Percentiles rank a stretch among this genome's conserved stretches.
phyloP scores from a whole-genome alignment of 345 rosid species.

The Kandelia obovata region DNA sequence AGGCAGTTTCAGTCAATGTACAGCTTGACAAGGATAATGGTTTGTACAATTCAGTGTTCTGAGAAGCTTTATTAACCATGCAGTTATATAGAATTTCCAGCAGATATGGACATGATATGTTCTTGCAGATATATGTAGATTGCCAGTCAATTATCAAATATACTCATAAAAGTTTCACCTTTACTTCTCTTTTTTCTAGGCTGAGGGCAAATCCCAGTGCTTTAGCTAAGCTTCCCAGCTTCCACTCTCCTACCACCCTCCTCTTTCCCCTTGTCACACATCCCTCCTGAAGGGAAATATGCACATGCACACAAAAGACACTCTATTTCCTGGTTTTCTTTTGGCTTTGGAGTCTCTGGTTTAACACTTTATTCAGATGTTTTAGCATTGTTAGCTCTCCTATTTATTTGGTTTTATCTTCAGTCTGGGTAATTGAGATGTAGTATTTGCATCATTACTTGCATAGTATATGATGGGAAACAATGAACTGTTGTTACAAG shows the following conservation, averaged over 20 bases:
- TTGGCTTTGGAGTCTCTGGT: too few relatives aligned
- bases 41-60: slow-evolving; percentile 12
- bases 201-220: not conserved
- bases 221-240: not conserved
- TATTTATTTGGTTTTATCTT: too few relatives aligned
- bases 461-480: too few relatives aligned
- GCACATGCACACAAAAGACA: not conserved
- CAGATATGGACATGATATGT: not conserved
- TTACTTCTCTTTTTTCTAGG: not conserved
- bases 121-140: not conserved
- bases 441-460: too few relatives aligned
- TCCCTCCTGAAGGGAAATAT: not conserved
- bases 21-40: slow-evolving; percentile 29
- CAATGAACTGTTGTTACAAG: too few relatives aligned
- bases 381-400: too few relatives aligned
- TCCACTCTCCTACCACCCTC: not conserved
- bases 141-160: not conserved
- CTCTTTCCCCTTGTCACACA: not conserved
- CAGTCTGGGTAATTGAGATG: too few relatives aligned
- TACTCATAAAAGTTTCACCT: not conserved
- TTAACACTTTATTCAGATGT: too few relatives aligned
- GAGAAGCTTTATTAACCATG: slow-evolving; percentile 11
- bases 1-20: slow-evolving; percentile 4
- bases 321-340: too few relatives aligned
- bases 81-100: slow-evolving; percentile 4